These are phyloP conservation scores for Prunella vulgaris DNA, from an alignment of 257 asterid genomes.

Conservation along the genomic window DNA sequence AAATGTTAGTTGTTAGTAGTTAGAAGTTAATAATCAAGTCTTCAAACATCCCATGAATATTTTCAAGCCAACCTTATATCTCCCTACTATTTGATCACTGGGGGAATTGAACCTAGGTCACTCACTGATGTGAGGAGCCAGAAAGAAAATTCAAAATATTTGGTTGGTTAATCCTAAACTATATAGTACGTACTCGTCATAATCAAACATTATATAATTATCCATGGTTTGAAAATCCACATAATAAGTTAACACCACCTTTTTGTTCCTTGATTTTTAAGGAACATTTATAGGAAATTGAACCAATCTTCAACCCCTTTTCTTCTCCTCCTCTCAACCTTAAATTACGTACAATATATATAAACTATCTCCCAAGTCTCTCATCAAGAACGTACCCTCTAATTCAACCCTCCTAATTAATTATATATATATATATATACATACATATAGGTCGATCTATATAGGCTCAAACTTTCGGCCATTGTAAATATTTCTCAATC, in stretches of 20 bases:
- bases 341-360: conserved; percentile 3
- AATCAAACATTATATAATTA: conserved; percentile 17
- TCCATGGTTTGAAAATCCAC: conserved; percentile 29
- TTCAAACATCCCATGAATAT: too few species aligned
- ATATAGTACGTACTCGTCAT: neutral
- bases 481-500: conserved; percentile 27
- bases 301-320: conserved; percentile 12
- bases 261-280: conserved; percentile 35
- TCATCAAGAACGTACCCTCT: conserved; percentile 27
- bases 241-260: conserved; percentile 10
- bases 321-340: conserved; percentile 18
- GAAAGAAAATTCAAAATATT: too few species aligned
- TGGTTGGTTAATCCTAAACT: too few species aligned
- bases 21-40: too few species aligned
- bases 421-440: neutral
- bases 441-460: neutral
- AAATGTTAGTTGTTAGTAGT: too few species aligned
- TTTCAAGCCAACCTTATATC: too few species aligned
- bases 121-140: too few species aligned
- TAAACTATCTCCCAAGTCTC: conserved; percentile 18
- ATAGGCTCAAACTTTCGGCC: conserved; percentile 27
- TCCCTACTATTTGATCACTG: too few species aligned
- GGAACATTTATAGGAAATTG: conserved; percentile 40
- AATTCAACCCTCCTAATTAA: neutral
- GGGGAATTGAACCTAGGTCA: too few species aligned